Evolutionary conservation across 441 rosid genomes (phyloP), one percentile per base, ranked within the genome.

Genomic region (Eutrema salsugineum): DNA sequence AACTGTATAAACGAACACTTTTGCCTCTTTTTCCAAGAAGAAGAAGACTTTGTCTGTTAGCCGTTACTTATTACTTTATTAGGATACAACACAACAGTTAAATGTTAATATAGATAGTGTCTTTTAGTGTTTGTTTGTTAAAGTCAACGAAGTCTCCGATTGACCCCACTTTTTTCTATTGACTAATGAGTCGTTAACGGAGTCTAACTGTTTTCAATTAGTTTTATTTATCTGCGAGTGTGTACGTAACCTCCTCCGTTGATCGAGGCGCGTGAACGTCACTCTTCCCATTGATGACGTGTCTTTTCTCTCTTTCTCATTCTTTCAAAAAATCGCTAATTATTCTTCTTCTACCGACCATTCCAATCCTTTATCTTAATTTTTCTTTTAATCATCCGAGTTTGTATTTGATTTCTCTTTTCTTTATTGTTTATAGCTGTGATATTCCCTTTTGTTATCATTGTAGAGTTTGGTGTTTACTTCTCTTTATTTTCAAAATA

Each of bases 321-420:
- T 11, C 27, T 43, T 44, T 8, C 14, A 39, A 3, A 35, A 30
- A 42, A 44, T 55, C 22, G 70, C 47, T 54, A 46, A 73, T 42
- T 67, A 60, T 43, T 53, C 44, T n/a, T 61, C 66, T 51, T 51
- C 68, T 10, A 53, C 78, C 73, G 69, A 75, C 78, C 78, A 66
- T 48, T 65, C 19, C 17, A 0, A 56, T 44, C 22, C 11, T 40
- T 57, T 38, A 14, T 36, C 66, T 39, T 6, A 17, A 42, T 15
- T 72, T 22, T 24, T 22, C 12, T 44, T 54, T 14, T 61, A 47
- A 63, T 44, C 35, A 36, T 47, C 24, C 22, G 12, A 56, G 17
- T 56, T 65, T 56, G 50, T 44, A 33, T 64, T 63, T 22, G 11
- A 14, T 64, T 11, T 32, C 15, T 1, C 17, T 32, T 63, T 64